phyloP scores from a whole-genome alignment of 2,329 filamentous ascomycete genomes.

The Neospermospora avenae region DNA sequence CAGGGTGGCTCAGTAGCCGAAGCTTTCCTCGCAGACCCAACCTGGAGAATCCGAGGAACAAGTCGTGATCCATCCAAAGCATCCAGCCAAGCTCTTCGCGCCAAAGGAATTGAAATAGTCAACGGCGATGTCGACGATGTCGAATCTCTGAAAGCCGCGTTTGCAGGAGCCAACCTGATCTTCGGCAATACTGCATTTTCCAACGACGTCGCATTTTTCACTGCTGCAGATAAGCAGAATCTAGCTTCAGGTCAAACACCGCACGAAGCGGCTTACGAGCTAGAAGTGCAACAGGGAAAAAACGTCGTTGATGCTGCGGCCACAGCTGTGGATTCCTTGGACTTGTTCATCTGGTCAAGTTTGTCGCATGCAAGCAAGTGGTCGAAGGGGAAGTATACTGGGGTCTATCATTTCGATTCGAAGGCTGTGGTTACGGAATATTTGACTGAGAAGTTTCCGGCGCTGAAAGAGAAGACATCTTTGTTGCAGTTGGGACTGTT shows the following conservation, averaged over 20 bases:
- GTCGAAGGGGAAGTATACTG: slow-evolving; percentile 37
- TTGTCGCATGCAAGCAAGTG: slow-evolving; percentile 37
- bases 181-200: slow-evolving; percentile 39
- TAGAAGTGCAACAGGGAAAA: slow-evolving; percentile 49
- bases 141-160: slow-evolving; percentile 30
- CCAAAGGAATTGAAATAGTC: slow-evolving; percentile 45
- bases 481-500: slow-evolving; percentile 37
- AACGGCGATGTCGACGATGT: slow-evolving; percentile 25
- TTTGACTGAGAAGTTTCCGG: slow-evolving; percentile 26
- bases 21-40: slow-evolving; percentile 41
- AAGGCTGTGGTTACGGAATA: slow-evolving; percentile 36
- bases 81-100: slow-evolving; percentile 38
- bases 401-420: slow-evolving; percentile 39
- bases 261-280: slow-evolving; percentile 37
- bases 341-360: slow-evolving; percentile 34
- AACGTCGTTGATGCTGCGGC: slow-evolving; percentile 52
- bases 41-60: slow-evolving; percentile 46
- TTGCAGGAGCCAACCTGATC: slow-evolving; percentile 38
- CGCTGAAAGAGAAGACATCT: slow-evolving; percentile 32
- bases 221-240: slow-evolving; percentile 21
- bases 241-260: slow-evolving; percentile 34
- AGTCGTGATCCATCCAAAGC: slow-evolving; percentile 44
- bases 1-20: slow-evolving; percentile 47
- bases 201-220: slow-evolving; percentile 9
- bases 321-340: slow-evolving; percentile 30